Base-by-base conservation (phyloP, 169 alveolate species). In the Plasmodium inui region DNA sequence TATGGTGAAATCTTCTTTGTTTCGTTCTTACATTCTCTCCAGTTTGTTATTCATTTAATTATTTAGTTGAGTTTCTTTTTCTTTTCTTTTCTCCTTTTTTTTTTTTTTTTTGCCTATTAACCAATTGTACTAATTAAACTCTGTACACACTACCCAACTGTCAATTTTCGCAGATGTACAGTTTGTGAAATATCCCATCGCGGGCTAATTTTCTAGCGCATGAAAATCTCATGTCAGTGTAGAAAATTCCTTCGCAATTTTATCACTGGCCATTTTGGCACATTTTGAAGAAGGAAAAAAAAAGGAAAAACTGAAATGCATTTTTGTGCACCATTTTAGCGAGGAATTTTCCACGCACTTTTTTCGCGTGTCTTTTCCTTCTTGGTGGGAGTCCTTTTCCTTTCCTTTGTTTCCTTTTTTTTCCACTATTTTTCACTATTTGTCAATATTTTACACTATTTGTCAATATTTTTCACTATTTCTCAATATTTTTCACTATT, bases 201-300 rank as follows among this genome's bases (percentile, higher is more conserved):
- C 76, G 76, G 76, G 76, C 76, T 67, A 67, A 67, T 67, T 67
- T 67, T 67, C 34, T 41, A 7, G 76, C 37, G 37, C 30, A 67
- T 67, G 9, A 67, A 67, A 67, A 67, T 67, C 76, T 8, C 76
- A 67, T 67, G 37, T 67, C 76, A 67, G 17, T 67, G 76, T 67
- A 67, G 76, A 67, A 67, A 67, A 67, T 67, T 67, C 76, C 30
- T 67, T 67, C 76, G 39, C 76, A 67, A 67, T 67, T 67, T 67
- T 67, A 5, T 67, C 61, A 17, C 61, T 50, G 37, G 34, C n/a
- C 76, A 28, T 67, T 19, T 67, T 67, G 37, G 10, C 76, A 41
- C 30, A 67, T 67, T 67, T 9, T 67, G 37, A 67, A 67, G 9
- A 22, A 12, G 10, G n/a, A n/a, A 57, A n/a, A n/a, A 57, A 57